phyloP scores from a whole-genome alignment of 805 yeast species.

The Pichia nanzhaoensis region DNA sequence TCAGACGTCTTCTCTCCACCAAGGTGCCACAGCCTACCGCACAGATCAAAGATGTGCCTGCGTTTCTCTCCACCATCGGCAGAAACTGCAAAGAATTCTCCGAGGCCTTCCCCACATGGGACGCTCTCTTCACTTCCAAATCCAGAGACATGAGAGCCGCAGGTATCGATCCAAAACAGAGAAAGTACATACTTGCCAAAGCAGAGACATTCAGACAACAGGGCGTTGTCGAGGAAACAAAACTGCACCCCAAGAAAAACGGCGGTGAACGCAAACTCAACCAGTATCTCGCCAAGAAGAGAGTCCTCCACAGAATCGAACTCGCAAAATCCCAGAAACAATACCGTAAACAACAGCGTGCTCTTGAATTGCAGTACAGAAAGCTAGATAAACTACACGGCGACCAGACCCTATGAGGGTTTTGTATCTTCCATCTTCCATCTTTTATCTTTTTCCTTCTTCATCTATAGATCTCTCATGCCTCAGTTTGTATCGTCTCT shows the following conservation, averaged over 20 bases:
- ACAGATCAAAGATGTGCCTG: conserved; percentile 57
- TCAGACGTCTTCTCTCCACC: not conserved
- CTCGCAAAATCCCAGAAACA: conserved; percentile 28
- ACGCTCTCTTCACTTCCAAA: conserved; percentile 51
- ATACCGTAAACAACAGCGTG: conserved; percentile 18
- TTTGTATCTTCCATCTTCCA: too few relatives aligned
- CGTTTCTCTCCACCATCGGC: conserved; percentile 76
- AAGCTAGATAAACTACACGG: conserved; percentile 24
- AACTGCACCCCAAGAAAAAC: conserved; percentile 59
- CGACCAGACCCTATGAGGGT: conserved; percentile 5
- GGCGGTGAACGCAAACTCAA: conserved; percentile 85
- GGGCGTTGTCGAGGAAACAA: conserved; percentile 37
- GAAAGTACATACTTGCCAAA: conserved; percentile 73
- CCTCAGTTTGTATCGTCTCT: too few relatives aligned
- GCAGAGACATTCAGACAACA: conserved; percentile 58
- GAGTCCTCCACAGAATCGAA: conserved; percentile 45
- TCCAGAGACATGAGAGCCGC: conserved; percentile 57
- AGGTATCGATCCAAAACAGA: conserved; percentile 67
- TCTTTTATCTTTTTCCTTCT: too few relatives aligned
- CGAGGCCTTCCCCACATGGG: conserved; percentile 70
- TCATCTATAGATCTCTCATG: too few relatives aligned
- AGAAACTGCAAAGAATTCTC: conserved; percentile 61
- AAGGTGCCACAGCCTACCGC: conserved; percentile 45
- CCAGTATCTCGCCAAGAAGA: conserved; percentile 55
- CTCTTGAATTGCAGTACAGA: conserved; percentile 13